These are phyloP conservation scores for Ustilago sp. DNA, from an alignment of 1,284 basidiomycete species.

Conservation along the genomic window DNA sequence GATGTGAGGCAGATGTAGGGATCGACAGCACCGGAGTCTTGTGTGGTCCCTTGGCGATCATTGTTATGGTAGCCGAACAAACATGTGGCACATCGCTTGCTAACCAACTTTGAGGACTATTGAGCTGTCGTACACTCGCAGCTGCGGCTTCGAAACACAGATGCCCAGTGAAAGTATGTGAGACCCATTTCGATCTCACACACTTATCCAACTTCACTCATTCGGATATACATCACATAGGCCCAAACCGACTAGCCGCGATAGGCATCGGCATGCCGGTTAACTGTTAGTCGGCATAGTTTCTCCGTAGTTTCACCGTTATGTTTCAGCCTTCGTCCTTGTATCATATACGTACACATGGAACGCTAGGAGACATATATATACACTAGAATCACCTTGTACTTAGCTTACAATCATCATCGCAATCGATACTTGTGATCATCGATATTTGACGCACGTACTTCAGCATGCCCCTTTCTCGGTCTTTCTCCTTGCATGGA, in stretches of 20 bases:
- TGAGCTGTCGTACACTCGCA: background rate
- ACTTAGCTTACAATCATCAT: too few relatives aligned
- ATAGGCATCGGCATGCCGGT: too few relatives aligned
- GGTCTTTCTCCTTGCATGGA: constrained; percentile 36
- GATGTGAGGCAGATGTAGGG: background rate
- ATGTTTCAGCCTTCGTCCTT: too few relatives aligned
- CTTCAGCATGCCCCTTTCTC: constrained; percentile 1
- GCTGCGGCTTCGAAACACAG: background rate
- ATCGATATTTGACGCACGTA: background rate
- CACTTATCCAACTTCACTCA: too few relatives aligned
- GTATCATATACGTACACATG: too few relatives aligned
- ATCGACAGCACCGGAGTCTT: background rate
- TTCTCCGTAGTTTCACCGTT: too few relatives aligned
- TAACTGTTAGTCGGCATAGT: too few relatives aligned
- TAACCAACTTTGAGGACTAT: background rate
- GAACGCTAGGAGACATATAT: background rate
- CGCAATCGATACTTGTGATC: too few relatives aligned
- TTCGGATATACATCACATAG: too few relatives aligned
- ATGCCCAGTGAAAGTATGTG: background rate
- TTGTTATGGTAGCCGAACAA: constrained; percentile 17
- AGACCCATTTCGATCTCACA: too few relatives aligned
- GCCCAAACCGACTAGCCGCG: too few relatives aligned
- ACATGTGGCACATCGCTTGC: constrained; percentile 17
- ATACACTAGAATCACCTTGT: too few relatives aligned
- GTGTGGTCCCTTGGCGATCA: constrained; percentile 9